A percentile compares a stretch with the other conserved stretches of the same genome.
Conservation (phyloP, 371 early-diverging fungal genomes). For the Zopfochytrium polystomum region DNA sequence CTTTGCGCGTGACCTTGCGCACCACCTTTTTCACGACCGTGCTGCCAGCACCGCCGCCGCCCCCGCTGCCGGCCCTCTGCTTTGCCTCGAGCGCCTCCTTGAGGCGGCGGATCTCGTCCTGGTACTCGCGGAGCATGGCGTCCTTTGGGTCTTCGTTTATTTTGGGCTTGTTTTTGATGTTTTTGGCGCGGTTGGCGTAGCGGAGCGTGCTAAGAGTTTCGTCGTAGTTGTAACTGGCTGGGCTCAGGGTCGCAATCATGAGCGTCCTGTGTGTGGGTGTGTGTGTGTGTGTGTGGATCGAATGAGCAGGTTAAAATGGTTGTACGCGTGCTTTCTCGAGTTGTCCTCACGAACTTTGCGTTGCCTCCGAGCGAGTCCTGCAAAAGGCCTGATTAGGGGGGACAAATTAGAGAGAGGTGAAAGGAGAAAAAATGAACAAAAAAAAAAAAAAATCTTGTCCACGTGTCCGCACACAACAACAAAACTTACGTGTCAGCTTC, state of each 20-base stretch:
- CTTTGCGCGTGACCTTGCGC: conserved; percentile 33
- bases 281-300: no score
- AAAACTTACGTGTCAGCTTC: conserved; percentile 56
- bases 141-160: conserved; percentile 56
- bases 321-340: no score
- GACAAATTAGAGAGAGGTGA: no score
- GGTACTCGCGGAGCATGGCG: conserved; percentile 59
- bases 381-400: conserved; percentile 57
- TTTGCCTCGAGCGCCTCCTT: conserved; percentile 35
- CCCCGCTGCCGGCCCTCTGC: not conserved
- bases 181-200: conserved; percentile 85
- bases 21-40: conserved; percentile 47
- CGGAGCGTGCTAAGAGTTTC: conserved; percentile 82
- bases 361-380: conserved; percentile 64
- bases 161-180: conserved; percentile 74
- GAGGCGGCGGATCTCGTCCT: conserved; percentile 58
- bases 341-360: no score
- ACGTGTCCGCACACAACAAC: no score
- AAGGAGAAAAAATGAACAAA: no score
- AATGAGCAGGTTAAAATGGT: no score
- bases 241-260: conserved; percentile 82
- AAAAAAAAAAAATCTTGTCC: no score
- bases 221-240: conserved; percentile 68
- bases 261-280: no score
- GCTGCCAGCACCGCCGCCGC: conserved; percentile 36